phyloP scores from a whole-genome alignment of 495 filamentous ascomycete species.

The Daldinia vernicosa region DNA sequence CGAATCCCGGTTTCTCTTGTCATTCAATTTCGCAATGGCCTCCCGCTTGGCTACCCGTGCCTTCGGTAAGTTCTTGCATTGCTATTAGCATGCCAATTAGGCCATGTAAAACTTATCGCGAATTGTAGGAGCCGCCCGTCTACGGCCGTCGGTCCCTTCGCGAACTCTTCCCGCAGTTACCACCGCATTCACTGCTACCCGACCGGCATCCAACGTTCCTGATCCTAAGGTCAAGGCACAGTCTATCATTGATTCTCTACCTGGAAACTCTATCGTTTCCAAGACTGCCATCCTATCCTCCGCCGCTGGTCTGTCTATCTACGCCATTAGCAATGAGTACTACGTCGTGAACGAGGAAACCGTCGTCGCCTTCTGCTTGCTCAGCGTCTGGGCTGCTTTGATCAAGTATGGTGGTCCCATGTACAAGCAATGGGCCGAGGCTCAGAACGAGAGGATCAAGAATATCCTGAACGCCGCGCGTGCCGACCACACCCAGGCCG shows the following conservation, averaged over 20 bases:
- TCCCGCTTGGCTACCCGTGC: conserved; percentile 92
- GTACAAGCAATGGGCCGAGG: conserved; percentile 91
- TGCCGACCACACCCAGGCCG: conserved; percentile 92
- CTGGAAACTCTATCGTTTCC: conserved; percentile 83
- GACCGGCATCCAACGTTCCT: conserved; percentile 79
- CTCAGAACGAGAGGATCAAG: conserved; percentile 86
- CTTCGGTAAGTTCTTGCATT: conserved; percentile 71
- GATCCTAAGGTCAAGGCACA: conserved; percentile 95
- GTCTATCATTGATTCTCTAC: conserved; percentile 89
- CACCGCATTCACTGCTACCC: conserved; percentile 68
- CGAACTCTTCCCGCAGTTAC: conserved; percentile 77
- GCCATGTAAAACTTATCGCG: conserved; percentile 35
- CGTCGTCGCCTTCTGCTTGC: conserved; percentile 85
- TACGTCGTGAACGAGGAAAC: conserved; percentile 99
- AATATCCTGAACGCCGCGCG: conserved; percentile 91
- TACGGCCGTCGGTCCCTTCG: conserved; percentile 75
- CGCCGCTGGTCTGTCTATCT: conserved; percentile 86
- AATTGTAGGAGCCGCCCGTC: conserved; percentile 81
- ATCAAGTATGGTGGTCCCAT: conserved; percentile 91
- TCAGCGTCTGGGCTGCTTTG: conserved; percentile 88
- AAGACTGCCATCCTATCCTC: conserved; percentile 97
- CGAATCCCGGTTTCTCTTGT: conserved; percentile 21
- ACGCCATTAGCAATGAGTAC: conserved; percentile 98
- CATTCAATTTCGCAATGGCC: conserved; percentile 78
- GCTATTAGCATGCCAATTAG: conserved; percentile 15